Evolutionary conservation across 139 green algal species (phyloP), one percentile per base, ranked within the genome.

Genomic region (Yamagishiella unicocca): DNA sequence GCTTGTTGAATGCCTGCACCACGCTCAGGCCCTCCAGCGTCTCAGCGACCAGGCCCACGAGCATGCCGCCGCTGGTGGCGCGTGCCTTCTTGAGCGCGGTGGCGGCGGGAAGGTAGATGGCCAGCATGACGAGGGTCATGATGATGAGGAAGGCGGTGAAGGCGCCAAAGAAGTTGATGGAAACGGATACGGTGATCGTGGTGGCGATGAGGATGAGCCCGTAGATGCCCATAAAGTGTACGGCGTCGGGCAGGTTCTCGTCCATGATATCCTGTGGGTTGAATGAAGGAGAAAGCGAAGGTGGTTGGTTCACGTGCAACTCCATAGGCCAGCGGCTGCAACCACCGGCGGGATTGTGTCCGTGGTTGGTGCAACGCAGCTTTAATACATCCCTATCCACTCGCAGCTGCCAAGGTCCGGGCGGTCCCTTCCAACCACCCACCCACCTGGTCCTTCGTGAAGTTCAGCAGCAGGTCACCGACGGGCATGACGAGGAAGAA

Each of bases 401-500:
- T 2, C 2, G 31, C 7, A 38, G 31, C 62, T n/a, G 2, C 17
- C 22, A 27, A n/a, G 3, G 38, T n/a, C 62, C 5, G n/a, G 3
- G 22, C 62, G 29, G 10, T 19, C 2, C 62, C 62, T 33, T n/a
- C 5, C 21, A 71, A 4, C 22, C 31, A 8, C 22, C 25, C 5
- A 19, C 38, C 67, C 45, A 66, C 74, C 74, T 84, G 77, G 66
- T 95, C 93, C 71, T 92, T 92, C 76, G 92, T 94, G 89, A 95
- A 95, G 82, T 89, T 86, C 12, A 93, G 85, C 37, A 95, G 91
- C 85, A 95, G 89, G 58, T 95, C 93, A 27, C 93, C 93, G 14
- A 95, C 90, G 46, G 93, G 93, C 54, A 90, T 95, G 27, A 89
- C 85, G 74, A 90, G 91, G 91, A 95, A 94, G 91, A 95, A 95